A percentile compares a stretch with the other conserved stretches of the same genome.
Evolutionary conservation across 805 yeast species (phyloP).

Genomic region (Myxozyma udenii): DNA sequence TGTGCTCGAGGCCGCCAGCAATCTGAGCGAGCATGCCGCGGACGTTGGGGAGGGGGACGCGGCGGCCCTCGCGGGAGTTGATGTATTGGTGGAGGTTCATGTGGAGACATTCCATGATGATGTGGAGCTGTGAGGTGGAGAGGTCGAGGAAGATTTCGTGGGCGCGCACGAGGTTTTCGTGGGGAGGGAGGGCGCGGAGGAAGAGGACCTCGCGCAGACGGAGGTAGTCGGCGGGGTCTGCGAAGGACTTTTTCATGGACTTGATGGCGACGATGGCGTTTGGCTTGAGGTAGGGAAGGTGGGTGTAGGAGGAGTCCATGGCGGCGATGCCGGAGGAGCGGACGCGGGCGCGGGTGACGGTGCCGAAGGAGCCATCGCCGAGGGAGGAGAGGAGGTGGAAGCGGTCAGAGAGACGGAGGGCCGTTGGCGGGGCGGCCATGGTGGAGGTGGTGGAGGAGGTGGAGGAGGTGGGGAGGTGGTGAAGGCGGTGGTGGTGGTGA

Average conservation of each 20-base stretch:
- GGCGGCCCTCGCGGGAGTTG: slow-evolving; percentile 3
- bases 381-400: slow-evolving; percentile 30
- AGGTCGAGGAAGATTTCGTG: slow-evolving; percentile 78
- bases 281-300: slow-evolving; percentile 6
- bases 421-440: slow-evolving; percentile 2
- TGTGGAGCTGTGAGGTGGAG: slow-evolving; percentile 57
- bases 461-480: background rate
- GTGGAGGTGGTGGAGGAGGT: background rate
- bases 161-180: slow-evolving; percentile 67
- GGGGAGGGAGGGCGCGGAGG: slow-evolving; percentile 53
- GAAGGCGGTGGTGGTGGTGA: background rate
- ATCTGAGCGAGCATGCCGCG: slow-evolving; percentile 47
- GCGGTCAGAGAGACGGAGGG: slow-evolving; percentile 21
- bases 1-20: slow-evolving; percentile 74
- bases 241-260: slow-evolving; percentile 60
- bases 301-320: background rate
- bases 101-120: slow-evolving; percentile 86
- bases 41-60: background rate
- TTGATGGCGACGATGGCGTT: slow-evolving; percentile 65
- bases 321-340: background rate
- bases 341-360: slow-evolving; percentile 33
- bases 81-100: slow-evolving; percentile 64
- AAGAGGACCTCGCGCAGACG: slow-evolving; percentile 41
- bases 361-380: slow-evolving; percentile 38
- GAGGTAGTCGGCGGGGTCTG: slow-evolving; percentile 53